Conservation (phyloP, 2,329 filamentous ascomycete species). For the Monosporascus ibericus region DNA sequence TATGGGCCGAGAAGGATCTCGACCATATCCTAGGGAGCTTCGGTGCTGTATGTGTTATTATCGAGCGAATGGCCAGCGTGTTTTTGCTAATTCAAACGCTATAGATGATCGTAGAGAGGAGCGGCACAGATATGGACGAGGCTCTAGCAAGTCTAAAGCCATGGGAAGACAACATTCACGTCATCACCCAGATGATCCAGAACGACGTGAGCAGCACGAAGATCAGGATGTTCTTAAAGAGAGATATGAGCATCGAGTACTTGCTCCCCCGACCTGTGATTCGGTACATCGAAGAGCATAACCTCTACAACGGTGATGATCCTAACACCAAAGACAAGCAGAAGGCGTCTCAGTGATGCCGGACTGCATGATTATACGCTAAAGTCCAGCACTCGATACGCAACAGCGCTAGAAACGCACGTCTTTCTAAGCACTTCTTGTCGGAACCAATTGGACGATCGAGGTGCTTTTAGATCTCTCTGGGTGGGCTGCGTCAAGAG, state of each 20-base stretch:
- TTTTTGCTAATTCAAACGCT: not conserved
- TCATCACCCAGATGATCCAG: conserved; percentile 82
- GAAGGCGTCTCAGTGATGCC: conserved; percentile 7
- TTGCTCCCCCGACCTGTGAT: conserved; percentile 69
- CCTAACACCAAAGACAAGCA: conserved; percentile 23
- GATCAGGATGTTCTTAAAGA: conserved; percentile 72
- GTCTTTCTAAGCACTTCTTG: not conserved
- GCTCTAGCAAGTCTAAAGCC: conserved; percentile 74
- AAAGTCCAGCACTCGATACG: not conserved
- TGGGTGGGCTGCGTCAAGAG: not conserved
- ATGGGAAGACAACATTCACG: conserved; percentile 80
- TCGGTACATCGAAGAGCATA: conserved; percentile 63
- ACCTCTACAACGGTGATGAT: conserved; percentile 44
- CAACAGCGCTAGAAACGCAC: not conserved
- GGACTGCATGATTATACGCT: not conserved
- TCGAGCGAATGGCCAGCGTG: not conserved
- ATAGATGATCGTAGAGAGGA: conserved; percentile 71
- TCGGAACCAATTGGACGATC: not conserved
- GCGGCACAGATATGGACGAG: conserved; percentile 82
- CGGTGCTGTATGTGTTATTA: conserved; percentile 48
- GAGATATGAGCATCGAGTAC: conserved; percentile 78
- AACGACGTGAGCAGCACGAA: conserved; percentile 80
- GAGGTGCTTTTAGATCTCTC: not conserved
- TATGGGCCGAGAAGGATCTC: conserved; percentile 81
- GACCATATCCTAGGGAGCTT: conserved; percentile 82